Conservation (phyloP, 768 basidiomycete genomes). For the Filobasidium wieringae region DNA sequence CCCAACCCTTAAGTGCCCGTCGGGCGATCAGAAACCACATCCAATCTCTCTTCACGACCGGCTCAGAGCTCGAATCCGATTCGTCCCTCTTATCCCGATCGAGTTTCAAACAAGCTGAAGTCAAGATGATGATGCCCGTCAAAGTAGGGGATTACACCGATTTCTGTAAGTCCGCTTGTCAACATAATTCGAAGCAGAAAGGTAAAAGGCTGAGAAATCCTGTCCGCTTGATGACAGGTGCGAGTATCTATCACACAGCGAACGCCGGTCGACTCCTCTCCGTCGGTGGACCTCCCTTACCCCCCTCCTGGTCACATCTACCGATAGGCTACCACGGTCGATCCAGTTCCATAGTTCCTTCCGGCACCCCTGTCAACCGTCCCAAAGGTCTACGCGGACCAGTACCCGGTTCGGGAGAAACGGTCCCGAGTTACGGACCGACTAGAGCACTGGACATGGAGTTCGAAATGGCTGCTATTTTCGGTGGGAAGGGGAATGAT, state of each 20-base stretch:
- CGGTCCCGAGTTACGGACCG: conserved; percentile 10
- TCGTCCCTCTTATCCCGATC: neutral
- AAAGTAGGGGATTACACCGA: conserved; percentile 18
- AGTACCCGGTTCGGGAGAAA: neutral
- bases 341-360: conserved; percentile 13
- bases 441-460: conserved; percentile 12
- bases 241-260: conserved; percentile 10
- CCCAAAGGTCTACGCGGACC: conserved; percentile 3
- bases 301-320: conserved; percentile 13
- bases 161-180: conserved; percentile 8
- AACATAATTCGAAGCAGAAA: neutral
- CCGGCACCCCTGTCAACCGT: conserved; percentile 4
- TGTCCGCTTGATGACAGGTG: neutral
- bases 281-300: conserved; percentile 6
- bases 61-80: neutral
- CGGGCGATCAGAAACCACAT: conserved; percentile 4
- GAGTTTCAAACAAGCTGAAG: neutral
- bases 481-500: conserved; percentile 9
- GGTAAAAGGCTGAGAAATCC: no score
- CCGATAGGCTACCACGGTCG: conserved; percentile 23
- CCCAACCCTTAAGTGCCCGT: neutral
- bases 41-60: neutral
- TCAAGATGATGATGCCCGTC: conserved; percentile 14
- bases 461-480: conserved; percentile 15
- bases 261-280: conserved; percentile 12